Conservation (phyloP, 306 rosid genomes). For the Ziziphus jujuba region DNA sequence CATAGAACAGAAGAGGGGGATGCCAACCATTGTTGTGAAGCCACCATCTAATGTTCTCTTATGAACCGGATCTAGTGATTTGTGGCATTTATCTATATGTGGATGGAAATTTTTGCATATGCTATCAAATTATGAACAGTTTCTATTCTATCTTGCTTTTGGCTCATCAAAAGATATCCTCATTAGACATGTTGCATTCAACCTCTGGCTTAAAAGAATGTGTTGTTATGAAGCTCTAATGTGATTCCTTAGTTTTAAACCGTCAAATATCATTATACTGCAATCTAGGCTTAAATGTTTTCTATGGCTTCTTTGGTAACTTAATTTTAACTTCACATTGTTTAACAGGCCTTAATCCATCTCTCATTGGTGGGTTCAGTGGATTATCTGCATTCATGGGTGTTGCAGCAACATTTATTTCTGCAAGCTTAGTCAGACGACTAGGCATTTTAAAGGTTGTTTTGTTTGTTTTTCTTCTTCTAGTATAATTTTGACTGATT, state of each 20-base stretch:
- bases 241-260: background rate
- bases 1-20: background rate
- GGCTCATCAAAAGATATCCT: background rate
- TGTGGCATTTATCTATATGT: background rate
- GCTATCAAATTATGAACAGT: background rate
- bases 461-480: constrained; percentile 11
- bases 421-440: constrained; percentile 70
- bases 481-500: background rate
- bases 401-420: constrained; percentile 92
- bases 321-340: constrained; percentile 10
- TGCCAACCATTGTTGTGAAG: background rate
- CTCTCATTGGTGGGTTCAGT: constrained; percentile 85
- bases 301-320: background rate
- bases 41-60: too few species aligned
- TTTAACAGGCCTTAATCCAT: constrained; percentile 75
- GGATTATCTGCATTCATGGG: constrained; percentile 95
- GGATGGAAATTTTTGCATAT: background rate
- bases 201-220: background rate
- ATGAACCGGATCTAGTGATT: background rate
- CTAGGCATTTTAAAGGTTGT: constrained; percentile 89
- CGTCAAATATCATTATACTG: background rate
- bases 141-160: background rate
- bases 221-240: background rate
- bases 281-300: background rate
- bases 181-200: background rate